These are phyloP conservation scores for Claviceps lovelessii DNA, from an alignment of 2,329 filamentous ascomycete genomes.

Conservation along the genomic window DNA sequence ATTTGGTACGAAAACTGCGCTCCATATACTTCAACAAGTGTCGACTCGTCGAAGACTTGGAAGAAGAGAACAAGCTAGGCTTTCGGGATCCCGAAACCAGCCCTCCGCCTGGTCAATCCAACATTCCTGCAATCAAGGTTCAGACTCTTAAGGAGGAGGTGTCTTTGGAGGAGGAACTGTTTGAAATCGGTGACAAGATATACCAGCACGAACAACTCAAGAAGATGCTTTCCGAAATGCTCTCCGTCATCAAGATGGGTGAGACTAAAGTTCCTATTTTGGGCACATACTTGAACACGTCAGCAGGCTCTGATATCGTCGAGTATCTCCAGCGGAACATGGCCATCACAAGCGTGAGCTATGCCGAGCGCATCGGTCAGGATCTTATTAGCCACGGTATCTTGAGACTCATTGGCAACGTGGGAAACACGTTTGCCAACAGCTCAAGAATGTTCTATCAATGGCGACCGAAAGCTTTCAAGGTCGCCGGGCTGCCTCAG, in stretches of 20 bases:
- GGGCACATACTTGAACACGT: slow-evolving; percentile 87
- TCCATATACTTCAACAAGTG: slow-evolving; percentile 99
- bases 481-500: slow-evolving; percentile 73
- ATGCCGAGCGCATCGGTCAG: slow-evolving; percentile 89
- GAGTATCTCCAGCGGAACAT: slow-evolving; percentile 88
- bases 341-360: slow-evolving; percentile 69
- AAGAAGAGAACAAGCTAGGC: slow-evolving; percentile 96
- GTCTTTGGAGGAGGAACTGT: slow-evolving; percentile 58
- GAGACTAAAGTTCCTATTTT: slow-evolving; percentile 93
- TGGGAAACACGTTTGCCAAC: slow-evolving; percentile 91
- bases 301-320: slow-evolving; percentile 80
- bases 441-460: slow-evolving; percentile 97
- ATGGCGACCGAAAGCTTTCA: slow-evolving; percentile 86
- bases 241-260: slow-evolving; percentile 71
- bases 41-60: slow-evolving; percentile 83
- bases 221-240: slow-evolving; percentile 74
- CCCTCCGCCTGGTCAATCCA: slow-evolving; percentile 39
- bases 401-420: slow-evolving; percentile 79
- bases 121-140: slow-evolving; percentile 77
- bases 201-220: slow-evolving; percentile 80
- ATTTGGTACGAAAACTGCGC: slow-evolving; percentile 79
- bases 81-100: slow-evolving; percentile 76
- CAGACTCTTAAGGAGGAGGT: slow-evolving; percentile 50
- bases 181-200: slow-evolving; percentile 81
- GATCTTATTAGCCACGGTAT: slow-evolving; percentile 79